Base-by-base conservation (phyloP, 768 basidiomycete genomes). In the Antrodiella citrinella region DNA sequence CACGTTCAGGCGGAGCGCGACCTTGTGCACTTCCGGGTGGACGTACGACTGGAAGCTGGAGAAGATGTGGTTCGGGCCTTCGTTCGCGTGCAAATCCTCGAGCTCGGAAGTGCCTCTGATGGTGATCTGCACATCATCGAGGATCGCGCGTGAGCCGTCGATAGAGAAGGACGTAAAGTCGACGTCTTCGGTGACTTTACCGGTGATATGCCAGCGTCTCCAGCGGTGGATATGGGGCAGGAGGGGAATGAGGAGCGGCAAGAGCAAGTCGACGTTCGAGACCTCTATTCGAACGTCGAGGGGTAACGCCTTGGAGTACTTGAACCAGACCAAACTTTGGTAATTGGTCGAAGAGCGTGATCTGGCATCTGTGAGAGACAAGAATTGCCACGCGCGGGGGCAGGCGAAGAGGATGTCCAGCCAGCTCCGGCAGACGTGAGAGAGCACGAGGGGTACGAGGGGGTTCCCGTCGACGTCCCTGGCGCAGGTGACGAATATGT, bases 211-310 rank as follows among this genome's bases (percentile, higher is more conserved):
- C 55, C 80, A 77, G 2, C 70, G 67, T 39, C 72, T 67, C 83
- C 84, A 87, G 38, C 86, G 77, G 51, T 68, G 59, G 40, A 86
- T 59, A 23, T 74, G 66, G 9, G 75, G 69, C 0, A 88, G 66
- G 26, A 87, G 69, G 3, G 80, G 82, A 0, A 82, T 80, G 26
- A 88, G 67, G 51, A 87, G 70, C 7, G 84, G 75, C 3, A 87
- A 70, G 26, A 86, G 67, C 50, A 67, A 66, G 51, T 84, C 77
- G 22, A 65, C 50, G 18, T 80, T 64, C 13, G 73, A 64, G 50
- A 87, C 59, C 30, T 78, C 68, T 46, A 87, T 67, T 53, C 76
- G 69, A 40, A 88, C 69, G 56, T 77, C 72, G 56, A 85, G 75
- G 0, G 70, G 69, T 30, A 85, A 71, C 0, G 78, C 77, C 4